Conservation (phyloP, 106 monocot species). For the Allium sativum region DNA sequence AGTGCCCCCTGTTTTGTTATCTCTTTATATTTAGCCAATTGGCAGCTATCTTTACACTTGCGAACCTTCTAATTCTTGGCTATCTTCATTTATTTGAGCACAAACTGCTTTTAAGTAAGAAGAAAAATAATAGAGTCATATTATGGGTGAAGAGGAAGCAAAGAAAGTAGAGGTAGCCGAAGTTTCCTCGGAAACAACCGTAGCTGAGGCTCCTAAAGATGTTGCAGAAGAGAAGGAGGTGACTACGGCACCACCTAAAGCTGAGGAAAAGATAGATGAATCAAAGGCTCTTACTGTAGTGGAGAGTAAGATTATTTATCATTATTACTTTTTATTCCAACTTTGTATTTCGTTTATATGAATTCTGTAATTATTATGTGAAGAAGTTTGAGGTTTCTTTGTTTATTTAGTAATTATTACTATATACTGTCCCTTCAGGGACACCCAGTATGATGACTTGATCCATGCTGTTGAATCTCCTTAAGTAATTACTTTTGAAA, state of each 20-base stretch:
- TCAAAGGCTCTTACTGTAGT: slow-evolving; percentile 31
- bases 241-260: slow-evolving; percentile 17
- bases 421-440: no score
- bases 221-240: slow-evolving; percentile 36
- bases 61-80: background rate
- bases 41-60: background rate
- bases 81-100: background rate
- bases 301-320: slow-evolving; percentile 19
- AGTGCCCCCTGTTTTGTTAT: slow-evolving; percentile 1
- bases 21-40: background rate
- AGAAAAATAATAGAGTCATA: background rate
- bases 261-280: slow-evolving; percentile 33
- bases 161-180: slow-evolving; percentile 17
- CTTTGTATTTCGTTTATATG: no score
- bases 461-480: no score
- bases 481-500: no score
- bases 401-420: background rate
- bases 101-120: no score
- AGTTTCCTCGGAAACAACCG: slow-evolving; percentile 4
- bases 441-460: no score
- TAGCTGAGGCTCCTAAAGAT: slow-evolving; percentile 15
- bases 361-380: background rate
- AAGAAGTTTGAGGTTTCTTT: background rate
- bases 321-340: background rate
- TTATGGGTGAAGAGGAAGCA: slow-evolving; percentile 12